Percentiles rank a stretch among this genome's conserved stretches.
Evolutionary conservation across 148 eudicot genomes (phyloP).

Genomic region (Hydrangea macrophylla): DNA sequence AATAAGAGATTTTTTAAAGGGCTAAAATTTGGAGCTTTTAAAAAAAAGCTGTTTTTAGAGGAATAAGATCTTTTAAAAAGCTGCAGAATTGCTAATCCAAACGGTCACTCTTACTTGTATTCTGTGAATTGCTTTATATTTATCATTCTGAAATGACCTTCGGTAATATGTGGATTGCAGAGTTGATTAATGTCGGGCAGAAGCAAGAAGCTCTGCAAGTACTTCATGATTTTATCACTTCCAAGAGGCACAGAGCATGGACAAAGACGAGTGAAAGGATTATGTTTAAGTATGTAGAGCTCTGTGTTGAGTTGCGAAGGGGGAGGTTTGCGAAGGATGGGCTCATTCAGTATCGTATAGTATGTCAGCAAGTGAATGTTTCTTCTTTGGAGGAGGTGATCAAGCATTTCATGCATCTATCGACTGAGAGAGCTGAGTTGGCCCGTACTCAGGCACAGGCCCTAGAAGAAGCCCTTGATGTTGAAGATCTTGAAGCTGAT

Average conservation of each 20-base stretch:
- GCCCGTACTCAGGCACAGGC: slow-evolving; percentile 92
- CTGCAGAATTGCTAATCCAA: neutral
- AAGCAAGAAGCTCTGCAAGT: slow-evolving; percentile 80
- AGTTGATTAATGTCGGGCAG: slow-evolving; percentile 88
- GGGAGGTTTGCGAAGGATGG: slow-evolving; percentile 95
- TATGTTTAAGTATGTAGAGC: slow-evolving; percentile 80
- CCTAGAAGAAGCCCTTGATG: slow-evolving; percentile 88
- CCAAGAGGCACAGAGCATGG: slow-evolving; percentile 88
- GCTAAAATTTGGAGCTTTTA: too few species aligned
- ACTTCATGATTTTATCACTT: slow-evolving; percentile 79
- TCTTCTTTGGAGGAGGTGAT: slow-evolving; percentile 90
- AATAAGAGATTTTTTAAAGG: too few species aligned
- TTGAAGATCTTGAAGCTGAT: slow-evolving; percentile 91
- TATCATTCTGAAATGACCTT: slow-evolving; percentile 1
- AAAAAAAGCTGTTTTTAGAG: too few species aligned
- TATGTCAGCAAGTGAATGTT: slow-evolving; percentile 93
- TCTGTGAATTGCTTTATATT: neutral
- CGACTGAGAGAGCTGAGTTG: slow-evolving; percentile 81
- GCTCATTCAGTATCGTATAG: slow-evolving; percentile 82
- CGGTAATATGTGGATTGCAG: slow-evolving; percentile 38
- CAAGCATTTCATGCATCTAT: slow-evolving; percentile 88
- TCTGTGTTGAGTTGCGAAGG: slow-evolving; percentile 86
- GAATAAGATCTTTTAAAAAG: too few species aligned
- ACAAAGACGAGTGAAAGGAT: slow-evolving; percentile 73
- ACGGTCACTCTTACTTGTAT: neutral